These are phyloP conservation scores for Pythium utonaiense DNA, from an alignment of 352 stramenopile species.

Conservation along the genomic window DNA sequence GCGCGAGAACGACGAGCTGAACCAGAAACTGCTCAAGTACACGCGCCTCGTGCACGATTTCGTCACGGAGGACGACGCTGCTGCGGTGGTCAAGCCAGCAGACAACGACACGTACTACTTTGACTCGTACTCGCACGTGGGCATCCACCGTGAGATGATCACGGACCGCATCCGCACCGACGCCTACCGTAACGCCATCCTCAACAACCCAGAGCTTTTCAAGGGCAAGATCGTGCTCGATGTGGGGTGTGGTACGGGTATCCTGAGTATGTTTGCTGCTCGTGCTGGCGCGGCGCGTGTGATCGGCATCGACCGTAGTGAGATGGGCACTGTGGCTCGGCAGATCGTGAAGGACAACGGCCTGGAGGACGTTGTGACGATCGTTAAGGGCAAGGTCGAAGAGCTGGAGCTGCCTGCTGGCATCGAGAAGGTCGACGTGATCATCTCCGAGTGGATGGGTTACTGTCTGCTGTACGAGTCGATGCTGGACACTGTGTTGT, in stretches of 20 bases:
- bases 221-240: conserved; percentile 97
- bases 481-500: conserved; percentile 97
- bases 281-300: conserved; percentile 89
- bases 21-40: conserved; percentile 72
- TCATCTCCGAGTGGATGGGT: conserved; percentile 99
- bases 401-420: conserved; percentile 86
- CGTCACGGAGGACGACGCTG: conserved; percentile 58
- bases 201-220: conserved; percentile 97
- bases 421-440: conserved; percentile 95
- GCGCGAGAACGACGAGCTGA: conserved; percentile 69
- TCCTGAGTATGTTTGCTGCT: conserved; percentile 97
- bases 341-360: conserved; percentile 95
- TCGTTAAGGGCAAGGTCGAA: conserved; percentile 95
- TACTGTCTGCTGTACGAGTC: conserved; percentile 98
- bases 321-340: conserved; percentile 92
- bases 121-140: conserved; percentile 97
- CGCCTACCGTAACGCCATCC: conserved; percentile 97
- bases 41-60: conserved; percentile 65
- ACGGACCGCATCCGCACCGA: conserved; percentile 92
- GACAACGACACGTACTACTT: conserved; percentile 96
- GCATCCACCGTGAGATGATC: conserved; percentile 97
- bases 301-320: conserved; percentile 94
- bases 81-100: conserved; percentile 26
- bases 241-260: conserved; percentile 96
- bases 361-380: conserved; percentile 87